Evolutionary conservation across 345 rosid species (phyloP), one percentile per base, ranked within the genome.

Genomic region (Ceriops decandra): DNA sequence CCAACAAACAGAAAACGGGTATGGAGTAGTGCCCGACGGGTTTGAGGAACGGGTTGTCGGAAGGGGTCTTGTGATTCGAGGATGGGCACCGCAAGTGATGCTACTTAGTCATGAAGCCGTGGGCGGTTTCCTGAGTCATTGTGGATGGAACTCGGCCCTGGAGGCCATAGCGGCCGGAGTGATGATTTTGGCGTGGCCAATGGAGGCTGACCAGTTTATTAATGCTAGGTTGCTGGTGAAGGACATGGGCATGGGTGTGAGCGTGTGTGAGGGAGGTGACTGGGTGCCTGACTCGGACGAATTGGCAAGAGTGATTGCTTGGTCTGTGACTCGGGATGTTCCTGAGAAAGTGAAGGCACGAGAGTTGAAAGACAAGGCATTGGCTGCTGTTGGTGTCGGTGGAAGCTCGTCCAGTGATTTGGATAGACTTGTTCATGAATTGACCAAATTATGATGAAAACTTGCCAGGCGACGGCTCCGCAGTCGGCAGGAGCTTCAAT

Each of bases 71-170:
- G 82, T 86, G 3, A 52, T 79, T 3, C 77, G 63, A 31, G 88
- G 79, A 5, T 91, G 95, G 97, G 90, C 73, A 0, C 91, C 87
- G 4, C 95, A 91, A 72, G 80, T 67, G 54, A 68, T 5, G 28
- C 52, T 87, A 22, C 75, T 91, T 77, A 57, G 62, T 33, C 97
- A 91, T 80, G 57, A 61, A 6, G 88, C 87, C 0, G 87, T 87
- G 5, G 87, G 88, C 15, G 82, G 82, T 65, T 90, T 88, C 54
- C 65, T 90, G 78, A 88, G 85, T 70, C 96, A 87, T 15, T 86
- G 90, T 47, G 89, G 96, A 10, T 90, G 96, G 96, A 88, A 90
- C 84, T 90, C 93, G 35, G 74, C 81, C 66, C 77, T 80, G 17
- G 95, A 91, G 76, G 90, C 79, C n/a, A 30, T 87, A 32, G 83